Conservation (phyloP, 139 green algal species). For the Haematococcus lacustris region DNA sequence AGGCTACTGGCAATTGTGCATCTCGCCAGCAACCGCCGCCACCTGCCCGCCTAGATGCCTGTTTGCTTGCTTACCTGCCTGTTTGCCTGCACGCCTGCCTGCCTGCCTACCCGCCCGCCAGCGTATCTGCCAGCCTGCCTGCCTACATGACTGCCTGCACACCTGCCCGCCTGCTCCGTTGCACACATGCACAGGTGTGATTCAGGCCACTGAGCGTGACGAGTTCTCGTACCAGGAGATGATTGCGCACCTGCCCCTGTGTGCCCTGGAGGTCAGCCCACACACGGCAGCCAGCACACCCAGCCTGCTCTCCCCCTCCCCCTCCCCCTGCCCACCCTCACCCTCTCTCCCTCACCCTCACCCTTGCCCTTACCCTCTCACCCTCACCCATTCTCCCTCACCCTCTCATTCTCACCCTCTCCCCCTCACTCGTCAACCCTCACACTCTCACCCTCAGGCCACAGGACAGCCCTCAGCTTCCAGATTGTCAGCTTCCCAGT, state of each 20-base stretch:
- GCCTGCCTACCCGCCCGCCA: neutral
- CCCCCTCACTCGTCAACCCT: neutral
- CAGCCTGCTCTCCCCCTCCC: too few species aligned
- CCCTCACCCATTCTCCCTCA: neutral
- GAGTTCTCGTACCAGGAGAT: slow-evolving; percentile 99
- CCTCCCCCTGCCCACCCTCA: neutral
- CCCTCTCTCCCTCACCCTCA: neutral
- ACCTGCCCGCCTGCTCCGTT: neutral
- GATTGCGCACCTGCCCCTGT: slow-evolving; percentile 92
- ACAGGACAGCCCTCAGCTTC: too few species aligned
- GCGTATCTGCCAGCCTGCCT: neutral
- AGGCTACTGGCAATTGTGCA: too few species aligned
- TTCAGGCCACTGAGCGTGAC: slow-evolving; percentile 92
- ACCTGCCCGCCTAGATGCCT: too few species aligned
- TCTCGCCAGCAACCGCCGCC: too few species aligned
- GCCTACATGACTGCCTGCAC: neutral
- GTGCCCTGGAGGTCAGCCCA: slow-evolving; percentile 57
- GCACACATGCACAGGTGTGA: slow-evolving; percentile 63
- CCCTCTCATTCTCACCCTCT: neutral
- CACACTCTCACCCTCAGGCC: too few species aligned
- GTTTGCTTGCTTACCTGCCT: neutral
- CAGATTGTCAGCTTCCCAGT: too few species aligned
- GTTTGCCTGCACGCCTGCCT: neutral
- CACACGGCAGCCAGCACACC: too few species aligned
- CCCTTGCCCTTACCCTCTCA: neutral